Base-by-base conservation (phyloP, 2,329 filamentous ascomycete species). In the Penicillium palitans region DNA sequence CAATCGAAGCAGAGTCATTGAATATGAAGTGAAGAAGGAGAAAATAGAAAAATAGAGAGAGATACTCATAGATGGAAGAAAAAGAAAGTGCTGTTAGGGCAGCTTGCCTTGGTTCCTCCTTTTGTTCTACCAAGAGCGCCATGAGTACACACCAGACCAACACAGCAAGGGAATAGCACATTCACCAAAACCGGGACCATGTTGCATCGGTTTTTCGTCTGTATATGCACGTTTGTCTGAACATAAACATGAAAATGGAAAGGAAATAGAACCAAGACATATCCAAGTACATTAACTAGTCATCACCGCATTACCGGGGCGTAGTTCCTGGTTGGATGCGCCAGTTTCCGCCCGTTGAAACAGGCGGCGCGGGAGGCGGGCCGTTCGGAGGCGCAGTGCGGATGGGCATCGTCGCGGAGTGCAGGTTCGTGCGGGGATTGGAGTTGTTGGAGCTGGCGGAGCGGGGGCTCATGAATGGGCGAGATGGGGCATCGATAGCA, bases 331-430 rank as follows among this genome's bases (percentile, higher is more conserved):
- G 55, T 31, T 69, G 67, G n/a, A 63, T 66, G 45, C 67, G 64
- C 68, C 68, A 71, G 31, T 60, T 66, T 33, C 64, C 66, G 46
- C 66, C 66, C 8, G 66, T 62, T 9, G 70, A 65, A 31, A 70
- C 64, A 2, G 77, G 85, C n/a, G 85, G 82, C 21, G 87, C 82
- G 49, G 85, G 85, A 33, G 87, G 78, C 9, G 83, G 80, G 12
- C 83, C 84, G 9, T 79, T 83, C 3, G 83, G 74, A 40, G 87
- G 85, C 31, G 82, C 86, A 45, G 84, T 81, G 47, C 88, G 84
- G 58, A 89, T 82, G 1, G 89, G 87, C 49, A 91, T 77, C 37
- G 81, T 83, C 55, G 88, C 87, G 3, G 83, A 84, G 51, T 75
- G 71, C 46, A 76, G 60, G 27, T 68, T 74, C 52, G 71, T 71